Base-by-base conservation (phyloP, 805 yeast genomes). In the Sugiyamaella boreocaroliniensis region DNA sequence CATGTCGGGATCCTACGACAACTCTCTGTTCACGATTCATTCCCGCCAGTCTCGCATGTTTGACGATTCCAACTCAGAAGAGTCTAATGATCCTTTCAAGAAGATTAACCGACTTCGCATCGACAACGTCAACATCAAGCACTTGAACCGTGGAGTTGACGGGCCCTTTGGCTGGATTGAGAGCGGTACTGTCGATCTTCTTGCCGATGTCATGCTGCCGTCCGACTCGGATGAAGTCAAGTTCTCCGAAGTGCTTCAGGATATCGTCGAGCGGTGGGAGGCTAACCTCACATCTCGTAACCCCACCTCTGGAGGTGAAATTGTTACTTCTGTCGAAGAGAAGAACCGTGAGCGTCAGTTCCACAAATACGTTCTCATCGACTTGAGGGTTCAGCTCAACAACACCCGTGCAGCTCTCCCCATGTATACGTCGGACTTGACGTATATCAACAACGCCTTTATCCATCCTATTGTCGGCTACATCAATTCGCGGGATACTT, bases 91-190 rank as follows among this genome's bases (percentile, higher is more conserved):
- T 29, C 74, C 75, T 10, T 79, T 83, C 82, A 75, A 76, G 55
- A 75, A 83, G 52, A 79, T 86, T 11, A 88, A 92, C 1, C 75
- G 97, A 44, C 75, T 89, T 56, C 72, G 98, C 48, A 84, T 90
- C 40, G 98, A 93, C 65, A 82, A 89, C 29, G 77, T 93, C 51
- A 83, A 82, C 63, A 78, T 93, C 40, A 96, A 92, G 60, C 98
- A 93, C 68, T 70, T 93, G 53, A 93, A 93, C 64, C 80, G 87
- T 1, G 98, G 97, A 0, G 77, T 87, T 53, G 61, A 61, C 5
- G 99, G 99, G 0, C 96, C 98, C 11, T 89, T 93, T 68, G 97
- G 98, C 6, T 93, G 99, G 99, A 92, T 93, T 52, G 82, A 88
- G 5, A 77, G 80, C 56, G 99, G 99, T 12, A 82, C 82, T 49